A percentile compares a stretch with the other conserved stretches of the same genome.
Evolutionary conservation across 805 yeast species (phyloP).

Genomic region (Kluyveromyces wickerhamii): DNA sequence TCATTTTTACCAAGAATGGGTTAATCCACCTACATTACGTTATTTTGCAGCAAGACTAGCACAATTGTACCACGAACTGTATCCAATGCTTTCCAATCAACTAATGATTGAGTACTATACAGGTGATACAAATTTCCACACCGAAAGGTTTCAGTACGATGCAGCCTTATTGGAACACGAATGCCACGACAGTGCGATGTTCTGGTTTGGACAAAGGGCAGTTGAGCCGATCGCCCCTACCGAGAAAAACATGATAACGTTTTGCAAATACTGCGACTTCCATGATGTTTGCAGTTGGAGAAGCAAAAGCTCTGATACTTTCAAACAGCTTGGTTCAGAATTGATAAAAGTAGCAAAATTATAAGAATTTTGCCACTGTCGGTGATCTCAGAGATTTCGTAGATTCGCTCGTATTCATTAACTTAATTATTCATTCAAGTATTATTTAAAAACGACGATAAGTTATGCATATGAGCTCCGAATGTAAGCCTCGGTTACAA

Average conservation of each 20-base stretch:
- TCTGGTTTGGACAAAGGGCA: conserved; percentile 53
- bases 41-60: conserved; percentile 49
- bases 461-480: too few relatives aligned
- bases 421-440: too few relatives aligned
- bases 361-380: background rate
- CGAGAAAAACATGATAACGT: conserved; percentile 27
- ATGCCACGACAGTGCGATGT: conserved; percentile 32
- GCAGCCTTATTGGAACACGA: conserved; percentile 23
- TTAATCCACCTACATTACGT: conserved; percentile 45
- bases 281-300: conserved; percentile 37
- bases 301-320: conserved; percentile 14
- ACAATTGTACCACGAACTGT: conserved; percentile 30
- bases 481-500: too few relatives aligned
- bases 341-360: conserved; percentile 5
- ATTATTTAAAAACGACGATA: too few relatives aligned
- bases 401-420: too few relatives aligned
- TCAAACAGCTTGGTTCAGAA: conserved; percentile 11
- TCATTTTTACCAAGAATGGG: conserved; percentile 39
- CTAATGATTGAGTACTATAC: conserved; percentile 48
- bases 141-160: conserved; percentile 34
- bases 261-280: conserved; percentile 53
- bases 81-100: conserved; percentile 31
- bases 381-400: too few relatives aligned
- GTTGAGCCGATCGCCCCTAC: conserved; percentile 39
- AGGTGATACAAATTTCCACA: conserved; percentile 36